phyloP scores from a whole-genome alignment of 176 grass and related monocot genomes.

The Chloris gayana region DNA sequence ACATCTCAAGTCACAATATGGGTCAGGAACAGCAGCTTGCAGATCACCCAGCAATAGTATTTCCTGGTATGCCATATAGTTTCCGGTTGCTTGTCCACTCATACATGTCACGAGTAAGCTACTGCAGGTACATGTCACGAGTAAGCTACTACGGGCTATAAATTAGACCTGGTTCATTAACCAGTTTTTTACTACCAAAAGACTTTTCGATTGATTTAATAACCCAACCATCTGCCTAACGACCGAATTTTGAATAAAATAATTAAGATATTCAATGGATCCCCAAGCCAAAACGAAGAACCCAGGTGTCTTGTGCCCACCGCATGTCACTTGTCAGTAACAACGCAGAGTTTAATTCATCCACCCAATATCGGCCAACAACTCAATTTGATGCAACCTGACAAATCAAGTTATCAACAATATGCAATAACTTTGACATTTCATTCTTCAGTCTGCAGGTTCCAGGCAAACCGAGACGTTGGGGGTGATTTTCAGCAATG shows the following conservation, averaged over 20 bases:
- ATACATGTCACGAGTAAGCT: neutral
- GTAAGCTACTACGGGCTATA: neutral
- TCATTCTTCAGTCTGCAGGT: conserved; percentile 30
- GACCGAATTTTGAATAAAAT: conserved; percentile 6
- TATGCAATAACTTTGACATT: conserved; percentile 2
- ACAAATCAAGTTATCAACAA: conserved; percentile 11
- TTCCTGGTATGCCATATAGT: neutral
- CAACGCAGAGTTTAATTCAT: conserved; percentile 1
- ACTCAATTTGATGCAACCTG: conserved; percentile 1
- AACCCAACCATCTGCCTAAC: neutral
- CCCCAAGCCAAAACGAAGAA: conserved; percentile 8
- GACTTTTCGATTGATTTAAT: neutral
- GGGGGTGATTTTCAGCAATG: neutral
- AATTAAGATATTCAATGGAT: conserved; percentile 28
- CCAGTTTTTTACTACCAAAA: neutral
- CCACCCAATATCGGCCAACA: conserved; percentile 3
- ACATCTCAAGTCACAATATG: conserved; percentile 7
- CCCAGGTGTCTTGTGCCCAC: neutral
- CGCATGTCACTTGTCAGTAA: conserved; percentile 11
- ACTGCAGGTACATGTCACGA: neutral
- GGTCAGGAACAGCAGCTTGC: conserved; percentile 7
- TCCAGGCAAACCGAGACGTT: conserved; percentile 29
- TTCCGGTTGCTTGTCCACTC: conserved; percentile 1
- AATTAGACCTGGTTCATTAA: neutral
- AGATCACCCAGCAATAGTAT: conserved; percentile 4